Percentiles rank a stretch among this genome's conserved stretches.
These are phyloP conservation scores for Orbilia brochopaga DNA, from an alignment of 2,329 filamentous ascomycete genomes.

Conservation along the genomic window DNA sequence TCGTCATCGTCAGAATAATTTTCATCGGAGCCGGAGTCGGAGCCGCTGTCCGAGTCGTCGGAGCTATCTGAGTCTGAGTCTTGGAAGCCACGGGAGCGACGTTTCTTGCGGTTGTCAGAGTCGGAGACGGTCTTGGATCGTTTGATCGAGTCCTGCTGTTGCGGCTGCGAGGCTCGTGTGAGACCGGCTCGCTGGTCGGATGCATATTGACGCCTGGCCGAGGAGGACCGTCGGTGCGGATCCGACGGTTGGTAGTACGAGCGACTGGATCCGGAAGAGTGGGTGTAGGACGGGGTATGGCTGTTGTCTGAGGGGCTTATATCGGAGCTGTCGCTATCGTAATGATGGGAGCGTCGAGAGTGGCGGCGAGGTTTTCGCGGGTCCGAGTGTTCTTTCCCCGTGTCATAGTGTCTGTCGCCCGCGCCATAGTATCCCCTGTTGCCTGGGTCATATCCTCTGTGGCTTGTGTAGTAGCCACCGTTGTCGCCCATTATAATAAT, in stretches of 20 bases:
- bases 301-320: constrained; percentile 13
- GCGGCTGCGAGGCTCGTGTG: not conserved
- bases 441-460: too few species aligned
- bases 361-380: not conserved
- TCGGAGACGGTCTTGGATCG: constrained; percentile 16
- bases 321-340: constrained; percentile 5
- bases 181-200: constrained; percentile 25
- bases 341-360: not conserved
- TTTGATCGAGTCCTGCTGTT: not conserved
- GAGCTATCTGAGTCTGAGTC: constrained; percentile 13
- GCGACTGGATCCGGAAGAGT: constrained; percentile 11
- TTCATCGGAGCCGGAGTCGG: constrained; percentile 2
- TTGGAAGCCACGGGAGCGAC: constrained; percentile 4
- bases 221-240: constrained; percentile 18
- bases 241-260: not conserved
- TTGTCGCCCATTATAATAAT: too few species aligned
- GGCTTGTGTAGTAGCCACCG: too few species aligned
- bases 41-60: not conserved
- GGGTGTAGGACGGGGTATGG: not conserved
- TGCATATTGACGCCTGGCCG: constrained; percentile 29
- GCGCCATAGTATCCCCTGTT: too few species aligned
- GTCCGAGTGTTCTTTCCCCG: not conserved
- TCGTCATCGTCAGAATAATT: not conserved
- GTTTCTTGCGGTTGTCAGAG: constrained; percentile 18
- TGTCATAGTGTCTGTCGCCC: not conserved